These are phyloP conservation scores for Diplotaxis tenuifolia DNA, from an alignment of 345 rosid genomes.

Conservation along the genomic window DNA sequence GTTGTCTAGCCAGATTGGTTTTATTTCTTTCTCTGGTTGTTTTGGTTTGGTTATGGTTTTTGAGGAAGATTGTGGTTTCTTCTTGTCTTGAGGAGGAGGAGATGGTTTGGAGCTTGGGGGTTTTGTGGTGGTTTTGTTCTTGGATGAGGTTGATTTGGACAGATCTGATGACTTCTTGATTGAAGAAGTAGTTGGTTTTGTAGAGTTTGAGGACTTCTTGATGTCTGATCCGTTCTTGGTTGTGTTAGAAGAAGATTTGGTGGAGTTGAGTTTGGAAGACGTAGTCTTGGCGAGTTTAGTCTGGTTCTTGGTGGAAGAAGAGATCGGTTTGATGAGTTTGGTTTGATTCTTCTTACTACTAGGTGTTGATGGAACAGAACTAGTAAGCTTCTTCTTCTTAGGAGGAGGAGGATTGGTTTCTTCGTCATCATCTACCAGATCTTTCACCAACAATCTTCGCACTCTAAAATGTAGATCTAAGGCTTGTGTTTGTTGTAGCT, in stretches of 20 bases:
- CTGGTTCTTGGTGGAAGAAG: constrained; percentile 46
- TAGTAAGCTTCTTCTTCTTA: constrained; percentile 46
- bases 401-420: constrained; percentile 31
- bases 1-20: constrained; percentile 57
- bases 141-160: constrained; percentile 45
- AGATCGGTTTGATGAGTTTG: constrained; percentile 43
- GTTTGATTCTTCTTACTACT: constrained; percentile 52
- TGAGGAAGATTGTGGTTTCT: constrained; percentile 32
- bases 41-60: constrained; percentile 39
- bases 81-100: constrained; percentile 33
- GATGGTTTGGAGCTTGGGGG: constrained; percentile 26
- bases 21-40: constrained; percentile 31
- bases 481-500: constrained; percentile 27
- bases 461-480: constrained; percentile 30
- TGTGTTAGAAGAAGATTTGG: constrained; percentile 33
- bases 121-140: constrained; percentile 57
- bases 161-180: constrained; percentile 55
- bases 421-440: constrained; percentile 29
- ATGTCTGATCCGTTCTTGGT: constrained; percentile 39
- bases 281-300: constrained; percentile 42
- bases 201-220: constrained; percentile 46
- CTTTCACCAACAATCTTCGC: constrained; percentile 45
- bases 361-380: constrained; percentile 22
- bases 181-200: constrained; percentile 35
- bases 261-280: constrained; percentile 51